A percentile compares a stretch with the other conserved stretches of the same genome.
These are phyloP conservation scores for Pseudoscleropodium purum DNA, from an alignment of 225 moss, liverwort and hornwort species.

Conservation along the genomic window DNA sequence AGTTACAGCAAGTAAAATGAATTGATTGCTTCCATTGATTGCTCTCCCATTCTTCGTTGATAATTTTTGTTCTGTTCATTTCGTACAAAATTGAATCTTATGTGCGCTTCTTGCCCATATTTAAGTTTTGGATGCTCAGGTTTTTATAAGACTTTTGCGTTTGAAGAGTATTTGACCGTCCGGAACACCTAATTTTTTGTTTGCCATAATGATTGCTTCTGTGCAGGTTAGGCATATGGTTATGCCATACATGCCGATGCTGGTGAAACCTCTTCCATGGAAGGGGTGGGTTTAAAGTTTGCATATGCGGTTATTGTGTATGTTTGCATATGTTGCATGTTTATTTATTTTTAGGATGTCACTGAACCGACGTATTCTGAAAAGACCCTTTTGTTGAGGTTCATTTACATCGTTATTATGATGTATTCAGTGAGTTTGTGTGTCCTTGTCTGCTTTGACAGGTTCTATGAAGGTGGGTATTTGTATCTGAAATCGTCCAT, in stretches of 20 bases:
- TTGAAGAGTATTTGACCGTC: not conserved
- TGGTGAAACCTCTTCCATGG: conserved; percentile 70
- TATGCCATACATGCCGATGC: conserved; percentile 93
- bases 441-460: not conserved
- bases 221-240: conserved; percentile 66
- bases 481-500: conserved; percentile 35
- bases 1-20: not conserved
- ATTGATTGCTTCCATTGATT: too few species aligned
- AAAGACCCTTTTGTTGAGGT: not conserved
- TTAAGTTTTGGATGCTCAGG: not conserved
- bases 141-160: not conserved
- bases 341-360: not conserved
- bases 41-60: not conserved
- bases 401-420: not conserved
- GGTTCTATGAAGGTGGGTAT: conserved; percentile 46
- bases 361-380: not conserved
- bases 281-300: conserved; percentile 38
- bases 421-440: not conserved
- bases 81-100: not conserved
- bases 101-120: not conserved
- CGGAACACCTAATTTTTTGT: not conserved
- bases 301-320: not conserved
- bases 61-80: not conserved
- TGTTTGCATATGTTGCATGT: not conserved
- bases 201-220: not conserved